Conservation (phyloP, 495 filamentous ascomycete genomes). For the Lophiotrema nucula region DNA sequence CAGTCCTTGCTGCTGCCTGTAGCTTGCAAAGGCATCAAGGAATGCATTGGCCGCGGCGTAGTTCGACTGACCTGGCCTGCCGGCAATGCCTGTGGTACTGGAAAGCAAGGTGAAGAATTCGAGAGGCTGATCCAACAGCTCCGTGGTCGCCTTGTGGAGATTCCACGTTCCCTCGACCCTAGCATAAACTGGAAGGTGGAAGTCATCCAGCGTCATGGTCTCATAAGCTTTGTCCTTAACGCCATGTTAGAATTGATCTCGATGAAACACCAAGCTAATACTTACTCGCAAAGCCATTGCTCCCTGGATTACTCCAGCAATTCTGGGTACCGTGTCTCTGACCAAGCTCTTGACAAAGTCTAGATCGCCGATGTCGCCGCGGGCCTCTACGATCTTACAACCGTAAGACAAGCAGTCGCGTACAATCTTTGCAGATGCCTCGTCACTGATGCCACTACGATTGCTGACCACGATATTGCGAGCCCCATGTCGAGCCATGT, state of each 20-base stretch:
- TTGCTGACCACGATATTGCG: background rate
- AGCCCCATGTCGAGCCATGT: background rate
- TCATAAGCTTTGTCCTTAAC: background rate
- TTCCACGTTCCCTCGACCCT: conserved; percentile 11
- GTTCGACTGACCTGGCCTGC: conserved; percentile 2
- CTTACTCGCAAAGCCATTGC: conserved; percentile 5
- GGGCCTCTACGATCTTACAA: background rate
- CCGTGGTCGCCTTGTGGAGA: conserved; percentile 7
- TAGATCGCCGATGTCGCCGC: background rate
- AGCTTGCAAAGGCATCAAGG: conserved; percentile 2
- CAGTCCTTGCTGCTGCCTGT: background rate
- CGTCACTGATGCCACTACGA: background rate
- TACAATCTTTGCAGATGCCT: background rate
- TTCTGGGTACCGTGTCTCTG: background rate
- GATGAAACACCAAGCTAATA: background rate
- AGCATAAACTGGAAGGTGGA: background rate
- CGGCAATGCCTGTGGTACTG: conserved; percentile 6
- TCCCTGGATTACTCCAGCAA: background rate
- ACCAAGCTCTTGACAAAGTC: too few species aligned
- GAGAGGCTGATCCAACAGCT: background rate
- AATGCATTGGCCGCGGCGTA: conserved; percentile 14
- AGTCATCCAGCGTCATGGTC: background rate
- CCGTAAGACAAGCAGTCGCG: background rate
- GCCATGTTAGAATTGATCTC: background rate
- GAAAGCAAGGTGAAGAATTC: conserved; percentile 24